Percentiles rank a stretch among this genome's conserved stretches.
Evolutionary conservation across 805 yeast species (phyloP).

Genomic region (Ogataea nakhonphanomensis): DNA sequence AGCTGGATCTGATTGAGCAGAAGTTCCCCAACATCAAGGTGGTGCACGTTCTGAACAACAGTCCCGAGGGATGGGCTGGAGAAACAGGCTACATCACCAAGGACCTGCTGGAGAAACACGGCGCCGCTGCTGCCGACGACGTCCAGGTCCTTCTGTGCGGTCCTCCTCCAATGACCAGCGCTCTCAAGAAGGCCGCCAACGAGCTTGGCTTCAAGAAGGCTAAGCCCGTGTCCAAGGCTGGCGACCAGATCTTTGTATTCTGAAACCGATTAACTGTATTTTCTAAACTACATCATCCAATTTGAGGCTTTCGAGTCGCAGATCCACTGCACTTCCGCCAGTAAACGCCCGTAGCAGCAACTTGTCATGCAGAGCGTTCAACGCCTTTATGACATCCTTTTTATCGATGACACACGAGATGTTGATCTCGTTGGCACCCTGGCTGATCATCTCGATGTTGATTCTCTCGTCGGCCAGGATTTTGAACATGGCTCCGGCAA

Average conservation of each 20-base stretch:
- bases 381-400: constrained; percentile 76
- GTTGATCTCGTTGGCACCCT: constrained; percentile 97
- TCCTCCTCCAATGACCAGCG: constrained; percentile 88
- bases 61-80: constrained; percentile 72
- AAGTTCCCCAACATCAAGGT: constrained; percentile 61
- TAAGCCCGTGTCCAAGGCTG: constrained; percentile 82
- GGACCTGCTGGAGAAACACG: constrained; percentile 59
- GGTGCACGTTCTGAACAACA: constrained; percentile 71
- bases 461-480: constrained; percentile 87
- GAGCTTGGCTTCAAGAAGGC: constrained; percentile 78
- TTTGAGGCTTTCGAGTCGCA: constrained; percentile 44
- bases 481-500: constrained; percentile 95
- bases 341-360: constrained; percentile 49
- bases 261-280: constrained; percentile 30
- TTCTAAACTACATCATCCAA: constrained; percentile 21
- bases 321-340: constrained; percentile 38
- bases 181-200: constrained; percentile 75
- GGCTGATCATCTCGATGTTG: constrained; percentile 96
- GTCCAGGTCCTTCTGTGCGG: constrained; percentile 83
- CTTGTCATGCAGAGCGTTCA: constrained; percentile 78
- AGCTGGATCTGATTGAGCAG: constrained; percentile 63
- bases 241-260: constrained; percentile 87
- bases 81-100: constrained; percentile 77
- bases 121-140: constrained; percentile 59
- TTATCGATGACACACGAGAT: constrained; percentile 92